A percentile compares a stretch with the other conserved stretches of the same genome.
Conservation (phyloP, 257 asterid species). For the Solanum bulbocastanum region DNA sequence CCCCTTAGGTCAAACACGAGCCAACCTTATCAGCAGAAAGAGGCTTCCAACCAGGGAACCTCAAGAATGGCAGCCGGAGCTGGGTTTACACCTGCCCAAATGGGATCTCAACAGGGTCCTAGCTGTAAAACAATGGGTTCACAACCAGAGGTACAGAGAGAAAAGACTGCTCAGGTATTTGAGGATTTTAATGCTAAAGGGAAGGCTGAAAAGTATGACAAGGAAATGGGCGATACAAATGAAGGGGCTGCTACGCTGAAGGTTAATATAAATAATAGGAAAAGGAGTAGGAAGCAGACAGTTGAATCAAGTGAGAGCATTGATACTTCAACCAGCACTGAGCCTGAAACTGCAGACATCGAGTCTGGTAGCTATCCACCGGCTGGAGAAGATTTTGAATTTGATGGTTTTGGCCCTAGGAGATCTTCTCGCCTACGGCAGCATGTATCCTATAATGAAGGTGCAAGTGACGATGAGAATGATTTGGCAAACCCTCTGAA, state of each 20-base stretch:
- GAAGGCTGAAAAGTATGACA: neutral
- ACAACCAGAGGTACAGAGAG: conserved; percentile 16
- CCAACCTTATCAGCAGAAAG: conserved; percentile 19
- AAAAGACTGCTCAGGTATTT: conserved; percentile 12
- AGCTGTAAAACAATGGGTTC: conserved; percentile 14
- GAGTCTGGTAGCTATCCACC: conserved; percentile 17
- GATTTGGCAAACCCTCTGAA: conserved; percentile 22
- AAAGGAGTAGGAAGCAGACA: conserved; percentile 32
- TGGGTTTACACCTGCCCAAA: conserved; percentile 16
- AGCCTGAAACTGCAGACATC: conserved; percentile 18
- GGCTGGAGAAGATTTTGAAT: conserved; percentile 19
- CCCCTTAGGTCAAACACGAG: conserved; percentile 11
- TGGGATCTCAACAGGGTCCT: conserved; percentile 17
- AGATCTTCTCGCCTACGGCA: conserved; percentile 63
- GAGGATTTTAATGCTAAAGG: conserved; percentile 13
- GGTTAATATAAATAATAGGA: conserved; percentile 27
- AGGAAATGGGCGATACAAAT: conserved; percentile 1
- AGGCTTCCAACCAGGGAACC: conserved; percentile 11
- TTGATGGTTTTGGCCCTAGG: conserved; percentile 16
- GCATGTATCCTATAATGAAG: conserved; percentile 46
- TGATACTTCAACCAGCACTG: conserved; percentile 41
- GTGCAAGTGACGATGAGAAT: conserved; percentile 31
- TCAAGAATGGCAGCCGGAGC: conserved; percentile 3
- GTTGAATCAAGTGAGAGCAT: conserved; percentile 47
- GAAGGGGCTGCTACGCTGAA: conserved; percentile 5